Evolutionary conservation across 306 rosid genomes (phyloP), one percentile per base, ranked within the genome.

Genomic region (Abrus precatorius): DNA sequence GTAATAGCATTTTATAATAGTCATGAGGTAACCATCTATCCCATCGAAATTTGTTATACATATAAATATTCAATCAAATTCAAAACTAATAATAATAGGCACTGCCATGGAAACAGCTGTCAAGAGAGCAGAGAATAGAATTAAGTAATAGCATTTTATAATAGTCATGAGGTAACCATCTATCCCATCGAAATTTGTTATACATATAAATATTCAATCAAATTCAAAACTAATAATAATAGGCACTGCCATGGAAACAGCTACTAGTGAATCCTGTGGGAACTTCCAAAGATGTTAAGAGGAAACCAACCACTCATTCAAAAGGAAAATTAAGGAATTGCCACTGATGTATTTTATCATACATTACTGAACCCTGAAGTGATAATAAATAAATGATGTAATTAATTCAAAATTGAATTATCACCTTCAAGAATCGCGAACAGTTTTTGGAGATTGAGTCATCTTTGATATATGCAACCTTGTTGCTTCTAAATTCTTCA

Each of bases 381-480:
- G 29, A 78, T 70, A 82, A 57, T 57, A 81, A 80, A 74, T 57
- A 43, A 67, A 61, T 12, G 43, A 79, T 75, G 72, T 68, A 40
- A 56, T 53, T 9, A 47, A 32, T 13, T 7, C n/a, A 71, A 57
- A 81, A 54, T 49, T 62, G 60, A 76, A 62, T 11, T 49, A 20
- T 82, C 79, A 95, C 98, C 97, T 95, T 93, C 68, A 95, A 70
- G 72, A 75, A 70, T 63, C 90, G 89, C 53, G 96, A 65, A 85
- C 99, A 95, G 62, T 89, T 90, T 89, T 95, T 95, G 41, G 89
- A 44, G 41, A 88, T 72, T 50, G 91, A 91, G 83, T 78, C 84
- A 87, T 93, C 90, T 90, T 85, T 93, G 36, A 93, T 90, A 76
- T 89, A 95, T 44, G 88, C 91, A 76, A 95, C 89, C 90, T 86